A percentile compares a stretch with the other conserved stretches of the same genome.
Conservation (phyloP, 345 rosid genomes). For the Leavenworthia alabamica region DNA sequence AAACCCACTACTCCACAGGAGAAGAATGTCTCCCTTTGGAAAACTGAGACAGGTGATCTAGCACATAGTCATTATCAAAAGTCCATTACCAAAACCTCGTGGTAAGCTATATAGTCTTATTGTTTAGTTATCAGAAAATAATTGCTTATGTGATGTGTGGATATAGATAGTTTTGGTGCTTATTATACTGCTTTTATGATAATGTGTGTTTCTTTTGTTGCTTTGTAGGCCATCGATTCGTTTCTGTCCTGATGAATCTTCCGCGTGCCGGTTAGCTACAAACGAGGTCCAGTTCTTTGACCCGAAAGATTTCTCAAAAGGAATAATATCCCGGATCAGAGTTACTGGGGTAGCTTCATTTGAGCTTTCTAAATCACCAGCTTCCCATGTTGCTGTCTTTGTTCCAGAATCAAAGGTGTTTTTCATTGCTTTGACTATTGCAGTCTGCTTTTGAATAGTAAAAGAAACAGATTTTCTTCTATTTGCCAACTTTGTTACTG, state of each 20-base stretch:
- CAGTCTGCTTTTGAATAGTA: not conserved
- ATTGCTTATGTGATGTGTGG: not conserved
- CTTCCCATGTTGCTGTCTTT: slow-evolving; percentile 78
- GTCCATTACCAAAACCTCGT: slow-evolving; percentile 65
- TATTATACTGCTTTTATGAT: not conserved
- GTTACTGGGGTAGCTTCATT: slow-evolving; percentile 67
- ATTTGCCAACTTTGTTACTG: not conserved
- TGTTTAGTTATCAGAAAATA: not conserved
- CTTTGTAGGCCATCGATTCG: slow-evolving; percentile 68
- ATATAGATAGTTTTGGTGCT: not conserved
- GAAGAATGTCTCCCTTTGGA: slow-evolving; percentile 74
- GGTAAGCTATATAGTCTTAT: slow-evolving; percentile 39
- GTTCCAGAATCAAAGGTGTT: slow-evolving; percentile 91
- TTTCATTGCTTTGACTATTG: slow-evolving; percentile 1
- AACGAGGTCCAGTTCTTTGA: slow-evolving; percentile 90
- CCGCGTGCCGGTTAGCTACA: slow-evolving; percentile 77
- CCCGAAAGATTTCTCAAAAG: slow-evolving; percentile 72
- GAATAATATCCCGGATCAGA: slow-evolving; percentile 56
- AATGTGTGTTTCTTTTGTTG: slow-evolving; percentile 8
- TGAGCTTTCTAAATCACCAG: slow-evolving; percentile 79
- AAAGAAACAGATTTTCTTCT: not conserved
- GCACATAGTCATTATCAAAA: slow-evolving; percentile 70
- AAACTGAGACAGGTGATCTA: slow-evolving; percentile 51
- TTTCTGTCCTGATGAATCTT: slow-evolving; percentile 75
- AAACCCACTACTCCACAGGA: slow-evolving; percentile 68